phyloP scores from a whole-genome alignment of 1,139 yeast genomes.

The Pichia sp. region DNA sequence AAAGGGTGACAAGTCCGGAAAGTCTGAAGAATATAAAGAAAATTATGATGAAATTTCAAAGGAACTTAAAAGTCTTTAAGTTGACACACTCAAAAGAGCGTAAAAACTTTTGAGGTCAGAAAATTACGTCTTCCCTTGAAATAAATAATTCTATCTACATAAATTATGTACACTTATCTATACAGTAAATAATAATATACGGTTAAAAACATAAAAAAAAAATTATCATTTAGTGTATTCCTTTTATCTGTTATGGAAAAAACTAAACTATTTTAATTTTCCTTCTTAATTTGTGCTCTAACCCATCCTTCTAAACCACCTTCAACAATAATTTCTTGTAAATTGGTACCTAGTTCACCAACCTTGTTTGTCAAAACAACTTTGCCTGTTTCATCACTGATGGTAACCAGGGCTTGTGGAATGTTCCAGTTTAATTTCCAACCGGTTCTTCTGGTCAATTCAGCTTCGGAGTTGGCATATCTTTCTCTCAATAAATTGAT shows the following conservation, averaged over 20 bases:
- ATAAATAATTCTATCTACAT: background rate
- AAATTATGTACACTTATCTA: too few species aligned
- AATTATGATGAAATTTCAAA: constrained; percentile 88
- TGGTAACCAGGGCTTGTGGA: constrained; percentile 69
- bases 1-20: constrained; percentile 68
- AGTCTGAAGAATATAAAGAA: constrained; percentile 85
- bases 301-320: constrained; percentile 99
- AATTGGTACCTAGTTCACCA: constrained; percentile 89
- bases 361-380: constrained; percentile 76
- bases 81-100: background rate
- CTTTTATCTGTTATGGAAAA: too few species aligned
- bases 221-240: too few species aligned
- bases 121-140: background rate
- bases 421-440: constrained; percentile 94
- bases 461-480: constrained; percentile 45
- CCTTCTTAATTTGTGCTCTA: constrained; percentile 51
- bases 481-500: constrained; percentile 67
- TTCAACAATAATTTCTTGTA: constrained; percentile 92
- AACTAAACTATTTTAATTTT: constrained; percentile 1
- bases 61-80: constrained; percentile 53
- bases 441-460: constrained; percentile 89
- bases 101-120: background rate
- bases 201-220: too few species aligned
- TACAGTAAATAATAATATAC: too few species aligned
- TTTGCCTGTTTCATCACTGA: constrained; percentile 55